Evolutionary conservation across 768 basidiomycete genomes (phyloP).

Genomic region (Pisolithus orientalis): DNA sequence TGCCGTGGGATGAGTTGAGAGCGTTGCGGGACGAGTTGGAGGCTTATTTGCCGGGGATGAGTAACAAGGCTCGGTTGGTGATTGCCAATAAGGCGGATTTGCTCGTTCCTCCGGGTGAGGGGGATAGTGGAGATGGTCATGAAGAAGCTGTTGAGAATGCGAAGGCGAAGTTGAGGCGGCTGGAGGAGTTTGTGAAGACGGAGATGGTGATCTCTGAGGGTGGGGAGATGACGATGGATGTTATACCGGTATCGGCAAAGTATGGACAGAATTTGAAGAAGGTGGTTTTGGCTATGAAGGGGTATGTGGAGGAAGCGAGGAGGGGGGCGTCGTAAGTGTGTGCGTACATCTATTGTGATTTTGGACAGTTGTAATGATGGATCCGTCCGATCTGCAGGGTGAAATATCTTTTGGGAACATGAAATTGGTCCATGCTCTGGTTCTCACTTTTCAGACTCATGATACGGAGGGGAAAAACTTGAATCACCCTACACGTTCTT

Average conservation of each 20-base stretch:
- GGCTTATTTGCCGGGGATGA: slow-evolving; percentile 74
- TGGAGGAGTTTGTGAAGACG: slow-evolving; percentile 51
- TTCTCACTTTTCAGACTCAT: too few species aligned
- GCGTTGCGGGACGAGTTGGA: slow-evolving; percentile 80
- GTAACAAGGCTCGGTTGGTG: slow-evolving; percentile 69
- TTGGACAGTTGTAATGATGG: too few species aligned
- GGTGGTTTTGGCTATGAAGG: slow-evolving; percentile 61
- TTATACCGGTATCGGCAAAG: slow-evolving; percentile 84
- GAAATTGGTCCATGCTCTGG: too few species aligned
- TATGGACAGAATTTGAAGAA: slow-evolving; percentile 72
- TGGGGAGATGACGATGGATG: slow-evolving; percentile 41
- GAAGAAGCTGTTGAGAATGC: slow-evolving; percentile 46
- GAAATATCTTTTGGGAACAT: too few species aligned
- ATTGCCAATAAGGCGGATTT: slow-evolving; percentile 95
- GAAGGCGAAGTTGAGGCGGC: slow-evolving; percentile 44
- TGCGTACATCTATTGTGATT: too few species aligned
- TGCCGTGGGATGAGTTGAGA: slow-evolving; percentile 72
- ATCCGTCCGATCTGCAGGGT: too few species aligned
- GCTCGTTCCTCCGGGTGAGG: slow-evolving; percentile 37
- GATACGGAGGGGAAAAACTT: too few species aligned
- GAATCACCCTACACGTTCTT: too few species aligned
- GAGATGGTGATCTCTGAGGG: slow-evolving; percentile 32
- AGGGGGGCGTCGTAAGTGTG: background rate
- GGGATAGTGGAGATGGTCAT: slow-evolving; percentile 28
- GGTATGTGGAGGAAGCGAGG: slow-evolving; percentile 54